Evolutionary conservation across 2,329 filamentous ascomycete genomes (phyloP).

Genomic region (Plenodomus lindquistii): DNA sequence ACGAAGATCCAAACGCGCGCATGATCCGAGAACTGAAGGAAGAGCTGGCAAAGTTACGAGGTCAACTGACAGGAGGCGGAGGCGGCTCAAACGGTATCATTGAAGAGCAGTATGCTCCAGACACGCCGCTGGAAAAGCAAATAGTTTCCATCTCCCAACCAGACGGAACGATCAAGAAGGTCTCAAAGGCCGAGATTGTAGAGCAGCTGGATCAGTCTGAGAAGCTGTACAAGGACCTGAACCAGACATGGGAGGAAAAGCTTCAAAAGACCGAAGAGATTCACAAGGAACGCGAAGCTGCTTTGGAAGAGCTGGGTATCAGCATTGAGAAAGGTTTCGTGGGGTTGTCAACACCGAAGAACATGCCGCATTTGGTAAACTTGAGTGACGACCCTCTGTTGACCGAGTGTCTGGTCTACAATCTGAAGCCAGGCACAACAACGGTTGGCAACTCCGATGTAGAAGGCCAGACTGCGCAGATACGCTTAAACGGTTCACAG

Average conservation of each 20-base stretch:
- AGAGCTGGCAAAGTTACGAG: slow-evolving; percentile 80
- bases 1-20: slow-evolving; percentile 96
- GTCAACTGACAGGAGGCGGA: slow-evolving; percentile 68
- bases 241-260: slow-evolving; percentile 99
- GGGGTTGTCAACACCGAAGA: slow-evolving; percentile 93
- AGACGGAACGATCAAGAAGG: slow-evolving; percentile 88
- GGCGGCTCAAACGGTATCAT: slow-evolving; percentile 51
- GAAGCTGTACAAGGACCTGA: slow-evolving; percentile 92
- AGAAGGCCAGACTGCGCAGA: slow-evolving; percentile 75
- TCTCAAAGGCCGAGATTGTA: slow-evolving; percentile 96
- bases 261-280: slow-evolving; percentile 93
- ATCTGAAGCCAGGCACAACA: slow-evolving; percentile 92
- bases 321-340: slow-evolving; percentile 99
- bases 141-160: slow-evolving; percentile 90
- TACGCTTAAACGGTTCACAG: slow-evolving; percentile 89
- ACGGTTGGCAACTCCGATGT: slow-evolving; percentile 94
- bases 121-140: slow-evolving; percentile 91
- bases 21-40: slow-evolving; percentile 99
- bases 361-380: slow-evolving; percentile 99
- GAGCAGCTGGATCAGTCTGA: slow-evolving; percentile 96
- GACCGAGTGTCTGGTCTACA: slow-evolving; percentile 96
- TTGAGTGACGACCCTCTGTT: slow-evolving; percentile 80
- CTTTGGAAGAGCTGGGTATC: slow-evolving; percentile 94
- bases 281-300: slow-evolving; percentile 94
- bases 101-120: slow-evolving; percentile 83